These are phyloP conservation scores for Yamadazyma kitorensis DNA, from an alignment of 805 yeast species.

Conservation along the genomic window DNA sequence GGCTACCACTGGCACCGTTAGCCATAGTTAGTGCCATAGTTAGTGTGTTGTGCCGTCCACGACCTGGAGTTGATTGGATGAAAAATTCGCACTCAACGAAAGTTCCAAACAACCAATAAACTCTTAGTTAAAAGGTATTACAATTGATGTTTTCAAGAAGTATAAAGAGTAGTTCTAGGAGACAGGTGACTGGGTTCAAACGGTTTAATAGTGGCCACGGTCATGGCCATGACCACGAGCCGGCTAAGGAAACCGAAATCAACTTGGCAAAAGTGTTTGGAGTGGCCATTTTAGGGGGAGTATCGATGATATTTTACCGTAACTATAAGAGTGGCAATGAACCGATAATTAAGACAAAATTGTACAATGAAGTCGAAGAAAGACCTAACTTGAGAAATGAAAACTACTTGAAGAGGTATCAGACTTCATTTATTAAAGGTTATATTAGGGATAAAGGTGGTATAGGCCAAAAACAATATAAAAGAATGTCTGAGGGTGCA, in stretches of 20 bases:
- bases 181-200: conserved; percentile 7
- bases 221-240: conserved; percentile 17
- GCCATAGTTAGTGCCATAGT: too few species aligned
- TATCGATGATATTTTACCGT: conserved; percentile 28
- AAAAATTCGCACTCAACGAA: conserved; percentile 7
- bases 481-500: conserved; percentile 29
- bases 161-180: conserved; percentile 9
- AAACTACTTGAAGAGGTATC: conserved; percentile 36
- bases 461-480: conserved; percentile 40
- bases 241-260: conserved; percentile 31
- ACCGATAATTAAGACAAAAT: conserved; percentile 36
- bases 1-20: too few species aligned
- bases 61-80: conserved; percentile 7
- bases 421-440: conserved; percentile 40
- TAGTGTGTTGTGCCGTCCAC: neutral
- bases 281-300: conserved; percentile 39
- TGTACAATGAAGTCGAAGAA: conserved; percentile 31
- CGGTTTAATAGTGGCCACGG: conserved; percentile 21
- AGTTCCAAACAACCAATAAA: conserved; percentile 11
- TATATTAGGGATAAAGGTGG: conserved; percentile 46
- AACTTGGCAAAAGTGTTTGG: conserved; percentile 41
- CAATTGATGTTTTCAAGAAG: conserved; percentile 13
- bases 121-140: conserved; percentile 11
- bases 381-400: conserved; percentile 35
- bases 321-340: conserved; percentile 29